Conservation (phyloP, 2,329 filamentous ascomycete genomes). For the Keithomyces neogunnii region DNA sequence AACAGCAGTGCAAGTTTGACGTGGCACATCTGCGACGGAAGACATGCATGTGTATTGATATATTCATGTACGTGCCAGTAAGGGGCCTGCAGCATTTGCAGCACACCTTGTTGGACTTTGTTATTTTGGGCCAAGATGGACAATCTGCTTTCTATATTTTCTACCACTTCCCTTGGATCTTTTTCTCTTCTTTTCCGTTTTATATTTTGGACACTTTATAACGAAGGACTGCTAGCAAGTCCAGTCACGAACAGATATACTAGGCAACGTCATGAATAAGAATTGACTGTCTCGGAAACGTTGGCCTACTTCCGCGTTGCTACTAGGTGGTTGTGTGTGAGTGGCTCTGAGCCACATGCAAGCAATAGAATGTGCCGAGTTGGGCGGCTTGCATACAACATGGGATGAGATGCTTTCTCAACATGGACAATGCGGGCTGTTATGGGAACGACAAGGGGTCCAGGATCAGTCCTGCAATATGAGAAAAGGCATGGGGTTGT, state of each 20-base stretch:
- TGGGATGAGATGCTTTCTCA: background rate
- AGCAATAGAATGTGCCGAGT: background rate
- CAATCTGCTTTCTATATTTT: background rate
- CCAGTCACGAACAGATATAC: background rate
- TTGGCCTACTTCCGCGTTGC: background rate
- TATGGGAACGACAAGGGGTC: background rate
- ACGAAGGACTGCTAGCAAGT: background rate
- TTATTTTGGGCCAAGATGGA: background rate
- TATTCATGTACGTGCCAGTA: background rate
- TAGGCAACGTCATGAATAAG: background rate
- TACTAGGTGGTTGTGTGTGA: background rate
- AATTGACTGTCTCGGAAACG: background rate
- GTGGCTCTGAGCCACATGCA: background rate
- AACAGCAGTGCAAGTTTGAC: background rate
- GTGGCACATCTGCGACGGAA: background rate
- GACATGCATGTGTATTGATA: background rate
- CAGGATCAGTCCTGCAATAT: background rate
- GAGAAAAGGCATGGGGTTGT: background rate
- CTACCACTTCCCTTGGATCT: background rate
- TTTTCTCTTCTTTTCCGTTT: background rate
- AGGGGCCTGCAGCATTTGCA: constrained; percentile 5
- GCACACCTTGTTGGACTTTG: constrained; percentile 4
- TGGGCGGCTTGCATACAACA: background rate
- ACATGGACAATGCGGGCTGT: background rate
- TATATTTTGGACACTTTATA: background rate